phyloP scores from a whole-genome alignment of 2,329 filamentous ascomycete species.

The Fusarium haematococcum region DNA sequence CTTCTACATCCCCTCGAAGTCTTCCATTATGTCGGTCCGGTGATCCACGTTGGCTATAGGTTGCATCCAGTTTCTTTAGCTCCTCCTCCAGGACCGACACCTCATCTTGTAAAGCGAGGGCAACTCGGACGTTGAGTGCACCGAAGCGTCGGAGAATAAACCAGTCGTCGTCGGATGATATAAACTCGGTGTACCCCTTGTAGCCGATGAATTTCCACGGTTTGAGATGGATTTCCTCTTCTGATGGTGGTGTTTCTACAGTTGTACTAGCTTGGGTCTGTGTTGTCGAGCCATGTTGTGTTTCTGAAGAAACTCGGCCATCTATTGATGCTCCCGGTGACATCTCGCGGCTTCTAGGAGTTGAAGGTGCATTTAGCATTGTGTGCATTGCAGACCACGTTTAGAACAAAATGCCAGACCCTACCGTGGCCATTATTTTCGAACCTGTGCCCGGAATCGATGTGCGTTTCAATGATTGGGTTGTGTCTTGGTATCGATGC shows the following conservation, averaged over 20 bases:
- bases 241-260: background rate
- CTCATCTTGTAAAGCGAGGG: conserved; percentile 50
- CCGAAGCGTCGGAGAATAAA: conserved; percentile 50
- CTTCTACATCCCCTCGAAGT: conserved; percentile 40
- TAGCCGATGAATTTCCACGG: conserved; percentile 50
- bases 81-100: conserved; percentile 46
- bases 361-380: no score
- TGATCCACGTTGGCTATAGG: conserved; percentile 28
- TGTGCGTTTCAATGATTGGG: background rate
- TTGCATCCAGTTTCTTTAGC: conserved; percentile 43
- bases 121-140: conserved; percentile 44
- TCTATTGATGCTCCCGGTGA: background rate
- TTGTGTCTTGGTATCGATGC: no score
- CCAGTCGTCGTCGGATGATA: conserved; percentile 48
- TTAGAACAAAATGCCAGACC: no score
- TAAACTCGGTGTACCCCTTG: conserved; percentile 42
- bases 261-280: background rate
- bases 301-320: background rate
- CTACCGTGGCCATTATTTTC: no score
- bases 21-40: conserved; percentile 44
- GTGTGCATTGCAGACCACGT: no score
- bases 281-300: background rate
- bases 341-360: no score
- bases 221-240: conserved; percentile 17
- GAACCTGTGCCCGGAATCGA: no score